A percentile compares a stretch with the other conserved stretches of the same genome.
These are phyloP conservation scores for Phyllosticta paracitricarpa DNA, from an alignment of 2,329 filamentous ascomycete species.

Conservation along the genomic window DNA sequence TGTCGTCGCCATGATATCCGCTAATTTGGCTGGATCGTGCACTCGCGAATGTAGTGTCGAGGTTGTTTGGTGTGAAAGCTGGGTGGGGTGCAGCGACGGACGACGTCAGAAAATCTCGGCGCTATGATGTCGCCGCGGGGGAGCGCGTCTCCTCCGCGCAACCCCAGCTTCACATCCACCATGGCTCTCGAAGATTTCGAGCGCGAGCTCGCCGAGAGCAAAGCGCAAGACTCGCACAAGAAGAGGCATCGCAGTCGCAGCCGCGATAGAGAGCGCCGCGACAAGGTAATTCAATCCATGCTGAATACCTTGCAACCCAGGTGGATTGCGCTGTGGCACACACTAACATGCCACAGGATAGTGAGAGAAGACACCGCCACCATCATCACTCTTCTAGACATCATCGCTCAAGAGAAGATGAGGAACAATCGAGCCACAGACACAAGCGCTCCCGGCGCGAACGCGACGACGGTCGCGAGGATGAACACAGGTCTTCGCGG, in stretches of 20 bases:
- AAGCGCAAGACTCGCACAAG: slow-evolving; percentile 38
- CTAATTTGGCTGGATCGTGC: not conserved
- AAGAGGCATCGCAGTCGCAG: slow-evolving; percentile 36
- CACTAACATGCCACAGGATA: slow-evolving; percentile 11
- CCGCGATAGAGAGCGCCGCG: slow-evolving; percentile 19
- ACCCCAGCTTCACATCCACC: slow-evolving; percentile 9
- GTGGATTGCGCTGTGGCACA: not conserved
- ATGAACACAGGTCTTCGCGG: slow-evolving; percentile 18
- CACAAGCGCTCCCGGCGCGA: slow-evolving; percentile 56
- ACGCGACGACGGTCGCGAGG: slow-evolving; percentile 32
- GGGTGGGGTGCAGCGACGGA: not conserved
- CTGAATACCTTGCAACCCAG: not conserved
- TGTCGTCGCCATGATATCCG: slow-evolving; percentile 5
- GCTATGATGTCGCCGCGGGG: slow-evolving; percentile 1
- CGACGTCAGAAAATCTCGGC: slow-evolving; percentile 8
- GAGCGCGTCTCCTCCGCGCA: slow-evolving; percentile 2
- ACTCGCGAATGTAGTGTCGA: not conserved
- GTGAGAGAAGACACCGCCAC: slow-evolving; percentile 37
- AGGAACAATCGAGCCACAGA: slow-evolving; percentile 39
- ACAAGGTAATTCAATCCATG: slow-evolving; percentile 15
- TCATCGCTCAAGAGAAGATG: slow-evolving; percentile 36
- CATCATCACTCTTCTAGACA: slow-evolving; percentile 34
- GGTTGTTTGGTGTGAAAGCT: not conserved
- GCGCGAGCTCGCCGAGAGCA: slow-evolving; percentile 59
- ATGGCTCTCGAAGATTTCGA: slow-evolving; percentile 68